Base-by-base conservation (phyloP, 768 basidiomycete genomes). In the Pleurotus eryngii region DNA sequence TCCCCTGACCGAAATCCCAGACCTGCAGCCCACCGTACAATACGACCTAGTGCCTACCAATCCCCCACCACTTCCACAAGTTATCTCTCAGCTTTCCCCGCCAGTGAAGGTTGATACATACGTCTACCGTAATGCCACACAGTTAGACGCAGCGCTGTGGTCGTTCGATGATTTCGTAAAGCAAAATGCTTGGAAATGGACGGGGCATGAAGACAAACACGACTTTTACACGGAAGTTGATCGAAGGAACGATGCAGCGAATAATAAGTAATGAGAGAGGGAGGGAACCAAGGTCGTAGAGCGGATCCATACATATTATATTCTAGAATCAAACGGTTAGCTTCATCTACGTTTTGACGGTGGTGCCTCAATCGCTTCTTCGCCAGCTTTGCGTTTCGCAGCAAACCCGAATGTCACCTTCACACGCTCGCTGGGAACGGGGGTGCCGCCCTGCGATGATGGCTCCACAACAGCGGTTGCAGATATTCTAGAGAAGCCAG, bases 321-420 rank as follows among this genome's bases (percentile, higher is more conserved):
- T 3, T 35, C 30, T 35, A 35, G 2, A 8, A 8, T 35, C 1
- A 35, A 3, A 35, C 3, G 11, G 30, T 9, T 4, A 11, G 20
- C 3, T 30, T 70, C 68, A 80, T 48, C 80, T 73, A 51, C 74
- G 70, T 75, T 93, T 93, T 22, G 84, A 67, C 7, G 87, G 81
- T 5, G 89, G 90, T 3, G 85, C 79, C 12, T 81, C 86, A 18
- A 73, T 70, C n/a, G 80, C 77, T 56, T 92, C 90, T 30, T 87
- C 87, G 1, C 70, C 81, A 3, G 88, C 89, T 68, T 93, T 94
- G 65, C 92, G 77, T 77, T 95, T 95, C 46, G 78, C 74, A 35
- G 86, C 86, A 66, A 93, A 82, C 9, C 89, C 89, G 67, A 93
- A 85, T 4, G 83, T 81, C 43, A 94, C 83, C 70, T 85, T 93